A percentile compares a stretch with the other conserved stretches of the same genome.
Conservation (phyloP, 148 eudicot species). For the Rheum nobile region DNA sequence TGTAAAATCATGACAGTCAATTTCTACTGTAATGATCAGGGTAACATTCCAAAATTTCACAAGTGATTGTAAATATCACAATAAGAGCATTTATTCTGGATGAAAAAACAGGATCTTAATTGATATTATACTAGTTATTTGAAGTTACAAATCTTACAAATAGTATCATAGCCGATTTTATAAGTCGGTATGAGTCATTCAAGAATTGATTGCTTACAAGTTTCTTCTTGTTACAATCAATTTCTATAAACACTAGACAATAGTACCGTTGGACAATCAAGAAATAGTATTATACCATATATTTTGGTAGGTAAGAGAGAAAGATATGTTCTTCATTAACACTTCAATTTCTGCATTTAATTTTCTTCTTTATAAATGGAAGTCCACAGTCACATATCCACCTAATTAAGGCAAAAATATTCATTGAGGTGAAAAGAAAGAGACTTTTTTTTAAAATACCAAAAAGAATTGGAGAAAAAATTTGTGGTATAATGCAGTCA, state of each 20-base stretch:
- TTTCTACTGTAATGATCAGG: neutral
- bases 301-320: conserved; percentile 4
- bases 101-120: too few species aligned
- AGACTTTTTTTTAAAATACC: neutral
- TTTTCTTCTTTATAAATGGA: neutral
- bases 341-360: neutral
- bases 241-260: neutral
- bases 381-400: neutral
- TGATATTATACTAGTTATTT: neutral
- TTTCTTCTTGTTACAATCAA: neutral
- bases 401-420: neutral
- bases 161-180: neutral
- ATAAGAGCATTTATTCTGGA: too few species aligned
- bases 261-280: neutral
- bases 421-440: neutral
- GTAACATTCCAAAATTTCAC: neutral
- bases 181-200: neutral
- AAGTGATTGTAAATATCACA: too few species aligned
- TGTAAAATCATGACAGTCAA: neutral
- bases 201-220: conserved; percentile 3
- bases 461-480: neutral
- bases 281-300: neutral
- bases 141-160: neutral
- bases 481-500: neutral
- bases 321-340: neutral